Conservation (phyloP, 176 grass and related monocot genomes). For the Zoysia japonica region DNA sequence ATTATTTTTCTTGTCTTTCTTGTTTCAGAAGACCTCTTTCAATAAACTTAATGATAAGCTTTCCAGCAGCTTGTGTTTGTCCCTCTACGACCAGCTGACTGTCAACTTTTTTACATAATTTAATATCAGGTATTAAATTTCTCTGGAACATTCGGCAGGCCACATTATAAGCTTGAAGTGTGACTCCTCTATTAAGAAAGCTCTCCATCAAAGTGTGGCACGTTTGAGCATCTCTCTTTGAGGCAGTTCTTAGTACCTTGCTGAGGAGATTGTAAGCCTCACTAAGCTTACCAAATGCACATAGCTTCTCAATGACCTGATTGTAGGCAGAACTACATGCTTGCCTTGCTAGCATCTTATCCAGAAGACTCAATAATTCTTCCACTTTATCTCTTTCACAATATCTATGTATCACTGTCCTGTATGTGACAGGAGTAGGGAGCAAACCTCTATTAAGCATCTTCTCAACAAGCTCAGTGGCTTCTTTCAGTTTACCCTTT, state of each 20-base stretch:
- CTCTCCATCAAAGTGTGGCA: slow-evolving; percentile 79
- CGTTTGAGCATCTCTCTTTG: slow-evolving; percentile 72
- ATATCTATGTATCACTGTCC: slow-evolving; percentile 87
- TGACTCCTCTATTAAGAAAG: slow-evolving; percentile 58
- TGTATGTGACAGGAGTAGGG: slow-evolving; percentile 86
- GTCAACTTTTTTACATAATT: slow-evolving; percentile 68
- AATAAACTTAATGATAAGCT: slow-evolving; percentile 69
- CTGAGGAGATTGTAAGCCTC: slow-evolving; percentile 70
- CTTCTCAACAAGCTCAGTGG: slow-evolving; percentile 67
- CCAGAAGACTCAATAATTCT: slow-evolving; percentile 72
- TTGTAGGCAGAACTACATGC: slow-evolving; percentile 70
- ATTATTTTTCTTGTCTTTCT: slow-evolving; percentile 39
- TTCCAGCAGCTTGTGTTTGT: slow-evolving; percentile 47
- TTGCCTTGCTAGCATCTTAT: slow-evolving; percentile 73
- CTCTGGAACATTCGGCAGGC: slow-evolving; percentile 81
- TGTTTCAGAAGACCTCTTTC: slow-evolving; percentile 77
- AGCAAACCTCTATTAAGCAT: slow-evolving; percentile 88
- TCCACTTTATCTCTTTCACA: slow-evolving; percentile 71
- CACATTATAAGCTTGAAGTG: slow-evolving; percentile 71
- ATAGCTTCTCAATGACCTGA: slow-evolving; percentile 89
- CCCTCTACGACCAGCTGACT: slow-evolving; percentile 48
- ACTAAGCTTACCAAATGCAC: slow-evolving; percentile 66
- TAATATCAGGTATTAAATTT: slow-evolving; percentile 77
- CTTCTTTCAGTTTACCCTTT: slow-evolving; percentile 77
- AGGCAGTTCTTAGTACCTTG: slow-evolving; percentile 82